phyloP scores from a whole-genome alignment of 768 basidiomycete genomes.

The Kwoniella sp. region DNA sequence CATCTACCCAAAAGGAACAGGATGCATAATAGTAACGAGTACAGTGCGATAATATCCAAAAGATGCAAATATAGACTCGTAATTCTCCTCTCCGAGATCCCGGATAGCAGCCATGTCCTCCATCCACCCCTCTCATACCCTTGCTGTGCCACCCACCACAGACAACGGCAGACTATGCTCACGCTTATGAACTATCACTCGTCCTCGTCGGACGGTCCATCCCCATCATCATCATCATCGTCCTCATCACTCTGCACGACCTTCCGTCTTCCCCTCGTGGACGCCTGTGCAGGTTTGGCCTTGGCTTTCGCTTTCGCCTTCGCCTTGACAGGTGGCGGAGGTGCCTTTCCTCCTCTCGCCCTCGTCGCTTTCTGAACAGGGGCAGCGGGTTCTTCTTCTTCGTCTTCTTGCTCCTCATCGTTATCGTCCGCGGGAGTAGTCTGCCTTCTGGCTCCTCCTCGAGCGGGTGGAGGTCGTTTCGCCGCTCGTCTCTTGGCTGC shows the following conservation, averaged over 20 bases:
- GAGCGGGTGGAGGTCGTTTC: slow-evolving; percentile 24
- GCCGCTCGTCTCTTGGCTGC: slow-evolving; percentile 63
- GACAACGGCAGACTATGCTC: no score
- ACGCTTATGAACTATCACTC: not conserved
- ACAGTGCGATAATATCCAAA: no score
- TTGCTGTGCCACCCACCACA: no score
- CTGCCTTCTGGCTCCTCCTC: slow-evolving; percentile 13
- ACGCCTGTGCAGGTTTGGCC: not conserved
- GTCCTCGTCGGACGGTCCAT: not conserved
- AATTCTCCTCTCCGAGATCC: not conserved
- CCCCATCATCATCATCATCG: slow-evolving; percentile 20
- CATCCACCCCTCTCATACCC: no score
- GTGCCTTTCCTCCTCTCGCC: not conserved
- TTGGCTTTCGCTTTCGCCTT: not conserved
- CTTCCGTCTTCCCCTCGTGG: slow-evolving; percentile 15
- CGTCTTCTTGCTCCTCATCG: slow-evolving; percentile 21
- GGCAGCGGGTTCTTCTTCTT: slow-evolving; percentile 8
- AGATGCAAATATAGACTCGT: not conserved
- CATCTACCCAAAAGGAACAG: no score
- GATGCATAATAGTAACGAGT: no score
- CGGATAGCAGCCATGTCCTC: no score
- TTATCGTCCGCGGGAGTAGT: slow-evolving; percentile 14
- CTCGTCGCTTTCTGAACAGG: slow-evolving; percentile 1
- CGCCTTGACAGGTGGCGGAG: not conserved
- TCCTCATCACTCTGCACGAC: slow-evolving; percentile 24